Evolutionary conservation across 2,329 filamentous ascomycete species (phyloP).

Genomic region (Aspergillus persii): DNA sequence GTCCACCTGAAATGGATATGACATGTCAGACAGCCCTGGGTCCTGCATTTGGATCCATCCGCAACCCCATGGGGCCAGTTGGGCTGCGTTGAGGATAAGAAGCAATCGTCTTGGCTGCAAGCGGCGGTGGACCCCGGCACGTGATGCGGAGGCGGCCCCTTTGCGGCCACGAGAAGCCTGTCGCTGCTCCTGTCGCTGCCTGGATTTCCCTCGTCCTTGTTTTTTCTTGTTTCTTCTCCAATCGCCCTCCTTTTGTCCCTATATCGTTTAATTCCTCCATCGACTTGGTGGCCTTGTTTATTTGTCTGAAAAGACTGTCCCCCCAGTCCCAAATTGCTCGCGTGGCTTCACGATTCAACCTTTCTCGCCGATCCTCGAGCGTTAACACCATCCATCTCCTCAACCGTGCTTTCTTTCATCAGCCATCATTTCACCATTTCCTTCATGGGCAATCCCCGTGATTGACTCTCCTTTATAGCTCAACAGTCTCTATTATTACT

Average conservation of each 20-base stretch:
- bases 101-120: conserved; percentile 4
- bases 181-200: conserved; percentile 1
- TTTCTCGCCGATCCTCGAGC: background rate
- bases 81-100: too few species aligned
- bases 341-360: conserved; percentile 14
- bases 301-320: background rate
- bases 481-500: conserved; percentile 1
- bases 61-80: background rate
- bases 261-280: background rate
- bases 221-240: conserved; percentile 5
- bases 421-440: background rate
- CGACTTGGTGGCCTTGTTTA: background rate
- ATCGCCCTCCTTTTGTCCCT: background rate
- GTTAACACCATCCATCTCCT: background rate
- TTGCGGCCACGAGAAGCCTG: conserved; percentile 12
- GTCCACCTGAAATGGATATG: background rate
- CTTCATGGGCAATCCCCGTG: conserved; percentile 1
- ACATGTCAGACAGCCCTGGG: background rate
- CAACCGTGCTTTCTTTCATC: conserved; percentile 4
- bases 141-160: conserved; percentile 17
- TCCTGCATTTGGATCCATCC: background rate
- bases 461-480: background rate
- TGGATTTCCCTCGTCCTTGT: conserved; percentile 4
- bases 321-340: conserved; percentile 2
- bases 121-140: conserved; percentile 8